Evolutionary conservation across 176 grass and related monocot species (phyloP), one percentile per base, ranked within the genome.

Genomic region (Juncus inflexus): DNA sequence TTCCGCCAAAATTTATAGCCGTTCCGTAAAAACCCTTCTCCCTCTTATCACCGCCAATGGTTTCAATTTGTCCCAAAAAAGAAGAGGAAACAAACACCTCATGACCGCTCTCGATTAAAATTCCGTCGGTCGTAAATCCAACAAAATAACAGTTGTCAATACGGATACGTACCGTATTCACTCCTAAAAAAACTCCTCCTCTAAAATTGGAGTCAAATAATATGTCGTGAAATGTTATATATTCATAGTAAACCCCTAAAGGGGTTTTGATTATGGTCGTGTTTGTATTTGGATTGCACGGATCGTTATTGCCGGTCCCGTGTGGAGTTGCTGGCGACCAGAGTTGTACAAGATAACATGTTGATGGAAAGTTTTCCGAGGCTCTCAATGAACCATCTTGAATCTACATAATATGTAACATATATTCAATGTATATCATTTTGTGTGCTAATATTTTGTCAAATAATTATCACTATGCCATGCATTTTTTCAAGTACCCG

Each of bases 71-170:
- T 55, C 82, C 82, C 7, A 84, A 15, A 52, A 84, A 84, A 57
- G 76, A 66, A 3, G 35, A 53, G 15, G 76, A 69, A 65, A 84
- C 69, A 50, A 76, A 69, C 15, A 78, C 69, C 65, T 84, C 82
- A 56, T 84, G 82, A 37, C 82, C 82, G 7, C 50, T 55, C 12
- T 55, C 71, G 42, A 84, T 70, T 15, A 59, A 15, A 43, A 84
- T 68, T 49, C 76, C 82, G 5, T 52, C 76, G 12, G 76, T 65
- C 2, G 45, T 51, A 59, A 79, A 84, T 45, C 73, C 66, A 45
- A 58, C 65, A 60, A 84, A 71, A 71, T 78, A 84, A 60, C 76
- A 79, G 53, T 84, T 76, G 10, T 79, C 59, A 36, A 84, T 73
- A 60, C 70, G 64, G 6, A 63, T 79, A 14, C 82, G 82, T 9